A percentile compares a stretch with the other conserved stretches of the same genome.
These are phyloP conservation scores for Fusarium robinianum DNA, from an alignment of 2,329 filamentous ascomycete species.

Conservation along the genomic window DNA sequence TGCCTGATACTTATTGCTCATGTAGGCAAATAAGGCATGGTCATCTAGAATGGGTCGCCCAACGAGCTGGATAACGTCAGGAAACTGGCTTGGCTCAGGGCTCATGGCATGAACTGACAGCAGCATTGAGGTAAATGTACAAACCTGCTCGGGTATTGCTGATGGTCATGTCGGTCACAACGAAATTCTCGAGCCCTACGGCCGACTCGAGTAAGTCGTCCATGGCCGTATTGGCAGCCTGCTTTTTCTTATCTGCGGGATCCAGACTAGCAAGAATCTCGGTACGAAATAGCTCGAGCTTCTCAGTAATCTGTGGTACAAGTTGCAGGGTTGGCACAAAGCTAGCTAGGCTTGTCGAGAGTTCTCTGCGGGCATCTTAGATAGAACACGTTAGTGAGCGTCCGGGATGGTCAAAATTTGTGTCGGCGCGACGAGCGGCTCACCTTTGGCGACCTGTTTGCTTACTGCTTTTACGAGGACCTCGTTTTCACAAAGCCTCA, in stretches of 20 bases:
- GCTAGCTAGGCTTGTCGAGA: conserved; percentile 55
- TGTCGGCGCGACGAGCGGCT: background rate
- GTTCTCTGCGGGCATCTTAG: conserved; percentile 52
- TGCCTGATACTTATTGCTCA: conserved; percentile 84
- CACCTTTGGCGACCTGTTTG: conserved; percentile 58
- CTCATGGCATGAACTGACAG: conserved; percentile 55
- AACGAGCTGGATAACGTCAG: conserved; percentile 62
- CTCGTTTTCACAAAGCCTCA: conserved; percentile 64
- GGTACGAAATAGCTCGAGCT: conserved; percentile 62
- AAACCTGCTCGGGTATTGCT: conserved; percentile 79
- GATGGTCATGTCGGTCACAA: conserved; percentile 67
- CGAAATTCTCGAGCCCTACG: conserved; percentile 59
- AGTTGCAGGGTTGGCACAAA: conserved; percentile 64
- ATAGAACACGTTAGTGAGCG: conserved; percentile 7
- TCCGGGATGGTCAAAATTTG: background rate
- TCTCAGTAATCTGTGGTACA: conserved; percentile 56
- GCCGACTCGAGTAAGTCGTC: conserved; percentile 62
- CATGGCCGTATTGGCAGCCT: conserved; percentile 53
- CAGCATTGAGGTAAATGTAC: conserved; percentile 82
- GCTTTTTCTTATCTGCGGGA: conserved; percentile 57
- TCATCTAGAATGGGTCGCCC: conserved; percentile 86
- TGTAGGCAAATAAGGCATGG: conserved; percentile 72
- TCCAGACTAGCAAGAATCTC: conserved; percentile 61
- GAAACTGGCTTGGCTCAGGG: background rate
- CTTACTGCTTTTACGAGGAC: conserved; percentile 59